These are phyloP conservation scores for Zymoseptoria passerinii DNA, from an alignment of 2,329 filamentous ascomycete genomes.

Conservation along the genomic window DNA sequence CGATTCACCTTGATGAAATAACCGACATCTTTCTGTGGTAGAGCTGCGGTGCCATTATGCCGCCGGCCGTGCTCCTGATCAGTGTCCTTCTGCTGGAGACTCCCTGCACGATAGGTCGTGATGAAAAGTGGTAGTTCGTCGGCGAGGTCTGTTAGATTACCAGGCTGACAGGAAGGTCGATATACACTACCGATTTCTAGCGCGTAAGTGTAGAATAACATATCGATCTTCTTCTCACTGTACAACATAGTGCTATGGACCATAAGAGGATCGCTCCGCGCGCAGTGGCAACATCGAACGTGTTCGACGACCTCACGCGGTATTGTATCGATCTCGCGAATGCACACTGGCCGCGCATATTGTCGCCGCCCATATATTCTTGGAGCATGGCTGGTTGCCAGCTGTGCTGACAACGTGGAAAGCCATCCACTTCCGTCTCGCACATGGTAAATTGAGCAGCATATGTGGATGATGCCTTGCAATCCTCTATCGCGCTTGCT, in stretches of 20 bases:
- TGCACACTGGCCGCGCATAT: too few species aligned
- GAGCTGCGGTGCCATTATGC: not conserved
- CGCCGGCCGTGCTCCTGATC: not conserved
- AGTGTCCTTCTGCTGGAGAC: not conserved
- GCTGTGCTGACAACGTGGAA: not conserved
- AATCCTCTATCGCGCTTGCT: not conserved
- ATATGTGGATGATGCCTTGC: not conserved
- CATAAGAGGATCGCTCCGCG: not conserved
- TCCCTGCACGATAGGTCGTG: too few species aligned
- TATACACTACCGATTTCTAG: not conserved
- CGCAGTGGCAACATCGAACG: not conserved
- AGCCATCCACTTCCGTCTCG: not conserved
- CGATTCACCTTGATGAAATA: not conserved
- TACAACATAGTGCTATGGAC: not conserved
- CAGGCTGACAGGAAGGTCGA: too few species aligned
- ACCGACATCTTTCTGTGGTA: too few species aligned
- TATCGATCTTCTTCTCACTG: not conserved
- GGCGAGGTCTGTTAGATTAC: too few species aligned
- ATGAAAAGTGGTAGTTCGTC: too few species aligned
- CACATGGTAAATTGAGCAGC: not conserved
- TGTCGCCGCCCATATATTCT: not conserved
- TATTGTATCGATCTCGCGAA: not conserved
- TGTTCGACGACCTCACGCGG: not conserved
- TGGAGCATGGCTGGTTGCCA: not conserved
- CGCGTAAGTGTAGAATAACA: not conserved